Base-by-base conservation (phyloP, 1,139 yeast genomes). In the Yamadazyma mexicana region DNA sequence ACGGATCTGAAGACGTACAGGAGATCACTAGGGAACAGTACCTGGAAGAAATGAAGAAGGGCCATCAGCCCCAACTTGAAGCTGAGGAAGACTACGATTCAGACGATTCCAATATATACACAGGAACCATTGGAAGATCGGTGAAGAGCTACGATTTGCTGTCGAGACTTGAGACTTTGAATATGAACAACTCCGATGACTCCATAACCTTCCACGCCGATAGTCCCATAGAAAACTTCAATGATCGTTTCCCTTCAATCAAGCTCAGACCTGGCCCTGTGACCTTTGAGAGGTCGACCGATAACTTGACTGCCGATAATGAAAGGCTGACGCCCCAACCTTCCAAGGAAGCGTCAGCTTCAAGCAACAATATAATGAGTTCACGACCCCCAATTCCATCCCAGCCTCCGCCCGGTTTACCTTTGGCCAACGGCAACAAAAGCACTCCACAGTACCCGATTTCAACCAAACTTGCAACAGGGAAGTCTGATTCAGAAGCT, bases 341-440 rank as follows among this genome's bases (percentile, higher is more conserved):
- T 9, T 11, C 12, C 9, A 15, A 14, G 22, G 18, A 30, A 7
- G 18, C 7, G 12, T 23, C 33, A 17, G 5, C 16, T 31, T 26
- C 25, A 17, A 25, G 10, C 15, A 15, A 28, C 31, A 28, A 6
- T 28, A 20, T 4, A 16, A 12, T 16, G 20, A 28, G 24, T 12
- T 9, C 30, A 27, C 31, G 51, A n/a, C 59, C 59, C 4, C 58
- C 62, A 5, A 47, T 50, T 5, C 56, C 59, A 2, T 48, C 56
- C 7, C 35, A 49, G n/a, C 40, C 46, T 22, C 51, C 53, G 15
- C 54, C 51, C n/a, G 51, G 54, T 9, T 42, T 52, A 25, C 46
- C 55, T 23, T 27, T 39, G 39, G n/a, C n/a, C n/a, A 17, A 31
- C 14, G 29, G 36, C 17, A n/a, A n/a, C n/a, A n/a, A n/a, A n/a